Base-by-base conservation (phyloP, 1,139 yeast genomes). In the Sugiyamaella castrensis region DNA sequence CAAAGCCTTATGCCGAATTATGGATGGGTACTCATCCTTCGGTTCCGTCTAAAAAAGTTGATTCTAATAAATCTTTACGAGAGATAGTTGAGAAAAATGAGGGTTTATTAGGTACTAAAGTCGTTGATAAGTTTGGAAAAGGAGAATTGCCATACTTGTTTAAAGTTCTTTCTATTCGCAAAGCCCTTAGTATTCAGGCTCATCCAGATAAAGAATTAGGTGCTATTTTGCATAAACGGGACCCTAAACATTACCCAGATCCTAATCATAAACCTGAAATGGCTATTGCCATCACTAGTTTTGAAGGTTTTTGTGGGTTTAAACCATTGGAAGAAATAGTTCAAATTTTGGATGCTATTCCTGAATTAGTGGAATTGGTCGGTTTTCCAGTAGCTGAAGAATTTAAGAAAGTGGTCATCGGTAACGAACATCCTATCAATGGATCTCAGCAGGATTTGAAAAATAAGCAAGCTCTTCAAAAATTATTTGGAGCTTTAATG, bases 11-110 rank as follows among this genome's bases (percentile, higher is more conserved):
- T 55, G 72, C 72, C 5, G 71, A 71, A 65, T 76, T 92, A 59
- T 92, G 98, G 98, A 92, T 92, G 98, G 98, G 98, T 28, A 89
- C 98, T 28, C 98, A 92, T 65, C 94, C 95, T 46, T 84, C 86
- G 43, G 89, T 87, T 11, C 97, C 98, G 15, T 84, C 96, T n/a
- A 71, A 71, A 47, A 77, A 80, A 39, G 76, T 77, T 15, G 77
- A 73, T 28, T 69, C 74, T 33, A 81, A 81, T 35, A 71, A 76
- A 56, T 65, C 75, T 26, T 76, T 92, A 63, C 77, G 91, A 54
- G 87, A 85, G 13, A 68, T 87, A 43, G 79, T 91, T 43, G 70
- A 74, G 29, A 64, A 71, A 5, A 66, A 83, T 57, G 70, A 72
- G 37, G 10, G 34, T 12, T 68, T 73, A 43, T 75, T 79, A 53